Evolutionary conservation across 2,329 filamentous ascomycete genomes (phyloP).

Genomic region (Pestalotiopsis sp.): DNA sequence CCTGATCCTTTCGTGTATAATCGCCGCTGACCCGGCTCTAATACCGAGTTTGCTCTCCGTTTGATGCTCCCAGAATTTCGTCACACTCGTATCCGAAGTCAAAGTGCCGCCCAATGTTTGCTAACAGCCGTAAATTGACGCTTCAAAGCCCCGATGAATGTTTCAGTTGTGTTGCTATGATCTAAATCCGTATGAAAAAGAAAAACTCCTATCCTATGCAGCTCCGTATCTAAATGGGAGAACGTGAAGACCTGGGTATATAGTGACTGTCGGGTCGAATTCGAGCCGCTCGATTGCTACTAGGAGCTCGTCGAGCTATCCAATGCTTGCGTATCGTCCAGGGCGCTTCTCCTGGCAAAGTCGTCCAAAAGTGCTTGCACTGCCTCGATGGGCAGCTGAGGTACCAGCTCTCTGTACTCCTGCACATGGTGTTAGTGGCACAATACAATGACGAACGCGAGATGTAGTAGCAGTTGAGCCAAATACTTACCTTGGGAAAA

Average conservation of each 20-base stretch:
- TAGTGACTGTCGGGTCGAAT: neutral
- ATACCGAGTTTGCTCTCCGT: neutral
- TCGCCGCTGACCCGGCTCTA: neutral
- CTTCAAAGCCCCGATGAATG: neutral
- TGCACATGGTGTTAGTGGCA: neutral
- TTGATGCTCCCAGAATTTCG: neutral
- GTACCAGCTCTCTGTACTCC: conserved; percentile 14
- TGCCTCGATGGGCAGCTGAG: conserved; percentile 22
- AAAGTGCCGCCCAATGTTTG: neutral
- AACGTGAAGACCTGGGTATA: neutral
- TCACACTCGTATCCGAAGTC: neutral
- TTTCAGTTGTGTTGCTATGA: neutral
- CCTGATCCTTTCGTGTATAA: neutral
- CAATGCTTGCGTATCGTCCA: conserved; percentile 1
- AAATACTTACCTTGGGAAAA: neutral
- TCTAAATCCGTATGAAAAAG: neutral
- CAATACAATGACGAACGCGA: neutral
- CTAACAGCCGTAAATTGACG: neutral
- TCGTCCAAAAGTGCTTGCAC: conserved; percentile 16
- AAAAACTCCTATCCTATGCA: neutral
- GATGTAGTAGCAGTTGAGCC: neutral
- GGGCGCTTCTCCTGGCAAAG: conserved; percentile 13
- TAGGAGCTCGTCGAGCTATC: neutral
- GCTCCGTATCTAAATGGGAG: neutral
- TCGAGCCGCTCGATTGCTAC: neutral